Base-by-base conservation (phyloP, 495 filamentous ascomycete species). In the Cryomyces minteri region DNA sequence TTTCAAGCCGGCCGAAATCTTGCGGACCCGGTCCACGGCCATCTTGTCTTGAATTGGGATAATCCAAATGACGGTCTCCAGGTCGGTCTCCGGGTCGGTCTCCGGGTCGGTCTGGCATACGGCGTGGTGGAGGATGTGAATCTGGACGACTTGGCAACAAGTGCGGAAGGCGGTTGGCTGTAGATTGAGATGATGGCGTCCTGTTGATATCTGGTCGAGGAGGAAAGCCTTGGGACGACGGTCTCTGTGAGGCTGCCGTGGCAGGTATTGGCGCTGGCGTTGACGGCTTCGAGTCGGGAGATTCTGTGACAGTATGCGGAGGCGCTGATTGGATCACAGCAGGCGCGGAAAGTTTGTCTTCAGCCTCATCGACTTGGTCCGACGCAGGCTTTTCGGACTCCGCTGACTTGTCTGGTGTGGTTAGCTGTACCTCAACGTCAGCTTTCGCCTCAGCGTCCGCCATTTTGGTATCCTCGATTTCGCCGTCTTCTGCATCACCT, bases 401-500 rank as follows among this genome's bases (percentile, higher is more conserved):
- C 11, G 45, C 38, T 32, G 33, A 10, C 9, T 43, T 40, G 5
- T 36, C 8, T 4, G 32, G 37, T 41, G 49, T 12, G 31, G n/a
- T 14, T 31, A 37, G 47, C 37, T 54, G 41, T 6, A 37, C 31
- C 31, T 41, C 41, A 25, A 25, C 18, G 18, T 25, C 18, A n/a
- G 6, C 42, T 29, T 32, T 43, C 10, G 44, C 14, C 30, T 41
- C 32, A 29, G 40, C 30, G 18, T 44, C 40, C 29, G 25, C 37
- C 28, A 29, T 25, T 44, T 53, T 51, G 33, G 53, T 53, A 28
- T 65, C 61, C 39, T 60, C 50, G 28, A 64, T 52, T 46, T 62
- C 59, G 10, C 60, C 59, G 48, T 65, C 62, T 46, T 62, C 61
- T 33, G 51, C 39, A 10, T 54, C 50, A 12, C 32, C 47, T 33